Conservation (phyloP, 1,284 basidiomycete genomes). For the Amylostereum areolatum region DNA sequence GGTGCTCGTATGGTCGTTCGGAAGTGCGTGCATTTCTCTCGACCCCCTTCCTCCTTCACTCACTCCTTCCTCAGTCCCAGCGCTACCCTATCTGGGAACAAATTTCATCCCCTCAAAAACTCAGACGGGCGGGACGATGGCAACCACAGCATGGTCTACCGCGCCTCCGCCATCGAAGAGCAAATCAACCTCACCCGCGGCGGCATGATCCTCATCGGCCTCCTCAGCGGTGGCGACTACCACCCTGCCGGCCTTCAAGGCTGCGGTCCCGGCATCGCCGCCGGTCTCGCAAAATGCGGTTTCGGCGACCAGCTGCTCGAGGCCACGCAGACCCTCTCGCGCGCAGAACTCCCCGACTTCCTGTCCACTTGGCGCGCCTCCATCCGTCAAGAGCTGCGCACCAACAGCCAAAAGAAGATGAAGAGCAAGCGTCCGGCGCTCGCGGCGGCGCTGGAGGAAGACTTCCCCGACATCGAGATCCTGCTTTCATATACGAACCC, state of each 20-base stretch:
- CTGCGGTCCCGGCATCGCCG: conserved; percentile 59
- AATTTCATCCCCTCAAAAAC: conserved; percentile 53
- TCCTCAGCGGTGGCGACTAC: conserved; percentile 91
- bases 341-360: conserved; percentile 44
- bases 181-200: conserved; percentile 62
- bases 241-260: conserved; percentile 59
- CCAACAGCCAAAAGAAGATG: conserved; percentile 27
- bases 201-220: conserved; percentile 80
- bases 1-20: conserved; percentile 80
- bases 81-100: conserved; percentile 66
- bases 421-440: conserved; percentile 58
- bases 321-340: conserved; percentile 47
- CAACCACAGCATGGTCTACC: conserved; percentile 68
- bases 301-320: conserved; percentile 65
- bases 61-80: conserved; percentile 50
- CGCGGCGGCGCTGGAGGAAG: conserved; percentile 52
- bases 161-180: conserved; percentile 42
- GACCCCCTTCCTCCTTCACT: conserved; percentile 21
- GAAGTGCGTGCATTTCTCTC: conserved; percentile 37
- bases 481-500: conserved; percentile 74
- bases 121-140: conserved; percentile 65
- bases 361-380: conserved; percentile 59
- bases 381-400: conserved; percentile 48
- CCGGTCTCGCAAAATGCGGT: conserved; percentile 65
- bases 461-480: conserved; percentile 64